phyloP scores from a whole-genome alignment of 2,329 filamentous ascomycete genomes.

The Fusarium denticulatum region DNA sequence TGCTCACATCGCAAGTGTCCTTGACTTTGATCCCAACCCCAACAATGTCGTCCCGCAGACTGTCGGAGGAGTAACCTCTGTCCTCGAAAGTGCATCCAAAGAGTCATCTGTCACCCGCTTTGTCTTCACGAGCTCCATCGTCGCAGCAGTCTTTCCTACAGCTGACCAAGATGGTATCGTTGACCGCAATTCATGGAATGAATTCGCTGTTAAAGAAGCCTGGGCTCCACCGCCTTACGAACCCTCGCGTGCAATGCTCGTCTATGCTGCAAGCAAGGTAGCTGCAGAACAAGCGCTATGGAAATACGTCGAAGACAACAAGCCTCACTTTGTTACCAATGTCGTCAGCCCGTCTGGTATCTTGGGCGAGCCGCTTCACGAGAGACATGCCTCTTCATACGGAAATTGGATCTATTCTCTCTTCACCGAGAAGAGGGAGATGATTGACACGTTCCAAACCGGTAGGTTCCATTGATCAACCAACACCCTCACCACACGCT shows the following conservation, averaged over 20 bases:
- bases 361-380: slow-evolving; percentile 28
- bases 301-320: slow-evolving; percentile 42
- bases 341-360: slow-evolving; percentile 20
- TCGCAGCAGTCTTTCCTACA: slow-evolving; percentile 8
- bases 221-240: slow-evolving; percentile 45
- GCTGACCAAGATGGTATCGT: neutral
- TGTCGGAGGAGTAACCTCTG: slow-evolving; percentile 48
- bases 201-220: slow-evolving; percentile 38
- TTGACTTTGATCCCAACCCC: slow-evolving; percentile 52
- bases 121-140: slow-evolving; percentile 43
- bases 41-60: slow-evolving; percentile 54
- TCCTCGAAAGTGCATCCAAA: slow-evolving; percentile 53
- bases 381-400: slow-evolving; percentile 20
- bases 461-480: neutral
- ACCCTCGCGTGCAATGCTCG: slow-evolving; percentile 2
- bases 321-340: slow-evolving; percentile 41
- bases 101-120: slow-evolving; percentile 51
- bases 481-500: too few relatives aligned
- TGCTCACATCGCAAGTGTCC: slow-evolving; percentile 56
- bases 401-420: neutral
- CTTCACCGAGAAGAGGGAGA: neutral
- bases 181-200: neutral
- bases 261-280: slow-evolving; percentile 48
- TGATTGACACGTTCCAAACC: neutral
- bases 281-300: slow-evolving; percentile 46